Percentiles rank a stretch among this genome's conserved stretches.
Conservation (phyloP, 371 early-diverging fungal species). For the Rhizomucor miehei region DNA sequence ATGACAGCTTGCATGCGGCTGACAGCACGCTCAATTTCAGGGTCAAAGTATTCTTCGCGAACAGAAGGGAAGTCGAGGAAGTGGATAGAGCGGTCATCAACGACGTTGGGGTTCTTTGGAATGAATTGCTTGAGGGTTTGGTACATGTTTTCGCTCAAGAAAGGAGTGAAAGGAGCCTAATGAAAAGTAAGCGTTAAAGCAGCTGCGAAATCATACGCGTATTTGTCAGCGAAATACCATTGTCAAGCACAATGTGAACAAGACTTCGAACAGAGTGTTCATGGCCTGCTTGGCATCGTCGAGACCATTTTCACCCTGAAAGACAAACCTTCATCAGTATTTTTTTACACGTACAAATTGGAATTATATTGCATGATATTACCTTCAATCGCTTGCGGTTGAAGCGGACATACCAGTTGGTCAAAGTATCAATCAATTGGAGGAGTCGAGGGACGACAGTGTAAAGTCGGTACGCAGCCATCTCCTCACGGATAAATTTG, state of each 20-base stretch:
- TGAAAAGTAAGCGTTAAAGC: not conserved
- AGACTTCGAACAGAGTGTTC: constrained; percentile 93
- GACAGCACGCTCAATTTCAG: constrained; percentile 92
- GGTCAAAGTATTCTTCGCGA: constrained; percentile 94
- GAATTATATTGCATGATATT: no score
- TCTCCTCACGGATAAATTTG: constrained; percentile 87
- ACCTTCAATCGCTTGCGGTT: constrained; percentile 96
- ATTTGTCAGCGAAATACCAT: constrained; percentile 57
- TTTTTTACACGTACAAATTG: not conserved
- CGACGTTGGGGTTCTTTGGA: constrained; percentile 48
- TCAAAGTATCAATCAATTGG: constrained; percentile 93
- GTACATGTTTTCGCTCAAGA: constrained; percentile 98
- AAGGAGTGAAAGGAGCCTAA: constrained; percentile 98
- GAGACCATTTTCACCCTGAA: constrained; percentile 83
- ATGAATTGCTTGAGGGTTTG: constrained; percentile 85
- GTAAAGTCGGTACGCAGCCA: constrained; percentile 96
- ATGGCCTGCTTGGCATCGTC: constrained; percentile 85
- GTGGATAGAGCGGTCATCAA: constrained; percentile 88
- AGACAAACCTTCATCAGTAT: no score
- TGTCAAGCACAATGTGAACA: constrained; percentile 87
- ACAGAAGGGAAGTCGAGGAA: constrained; percentile 92
- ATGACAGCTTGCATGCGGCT: constrained; percentile 97
- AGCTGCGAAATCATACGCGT: not conserved
- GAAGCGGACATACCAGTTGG: constrained; percentile 99
- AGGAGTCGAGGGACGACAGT: constrained; percentile 94